Percentiles rank a stretch among this genome's conserved stretches.
phyloP scores from a whole-genome alignment of 352 stramenopile species.

The Globisporangium viniferum region DNA sequence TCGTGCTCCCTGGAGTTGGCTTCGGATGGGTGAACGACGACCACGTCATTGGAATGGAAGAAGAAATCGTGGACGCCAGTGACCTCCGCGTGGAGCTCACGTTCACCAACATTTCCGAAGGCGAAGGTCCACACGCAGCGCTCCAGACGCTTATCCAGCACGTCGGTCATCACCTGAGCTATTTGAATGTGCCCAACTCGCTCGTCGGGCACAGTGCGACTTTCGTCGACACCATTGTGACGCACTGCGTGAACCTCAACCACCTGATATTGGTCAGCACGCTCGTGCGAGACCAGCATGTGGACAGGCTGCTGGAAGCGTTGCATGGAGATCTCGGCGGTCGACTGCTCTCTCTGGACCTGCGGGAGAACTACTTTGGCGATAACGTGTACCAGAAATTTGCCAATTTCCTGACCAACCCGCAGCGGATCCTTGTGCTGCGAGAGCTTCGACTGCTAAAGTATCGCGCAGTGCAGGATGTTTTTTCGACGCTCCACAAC shows the following conservation, averaged over 20 bases:
- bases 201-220: not conserved
- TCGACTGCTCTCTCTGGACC: not conserved
- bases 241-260: slow-evolving; percentile 5
- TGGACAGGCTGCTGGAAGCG: not conserved
- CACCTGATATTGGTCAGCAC: not conserved
- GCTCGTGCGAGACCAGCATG: not conserved
- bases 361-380: slow-evolving; percentile 2
- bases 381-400: not conserved
- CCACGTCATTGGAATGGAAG: not conserved
- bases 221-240: not conserved
- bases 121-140: not conserved
- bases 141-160: not conserved
- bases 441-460: slow-evolving; percentile 5
- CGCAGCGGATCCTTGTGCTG: slow-evolving; percentile 1
- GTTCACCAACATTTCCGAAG: not conserved
- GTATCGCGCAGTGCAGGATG: not conserved
- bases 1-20: slow-evolving; percentile 1
- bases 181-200: not conserved
- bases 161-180: not conserved
- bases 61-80: not conserved
- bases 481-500: not conserved
- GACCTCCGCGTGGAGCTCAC: not conserved
- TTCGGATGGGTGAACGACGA: not conserved
- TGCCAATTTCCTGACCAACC: not conserved
- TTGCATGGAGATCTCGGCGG: not conserved